phyloP scores from a whole-genome alignment of 1,139 yeast species.

The Saccharomyces hybrid region DNA sequence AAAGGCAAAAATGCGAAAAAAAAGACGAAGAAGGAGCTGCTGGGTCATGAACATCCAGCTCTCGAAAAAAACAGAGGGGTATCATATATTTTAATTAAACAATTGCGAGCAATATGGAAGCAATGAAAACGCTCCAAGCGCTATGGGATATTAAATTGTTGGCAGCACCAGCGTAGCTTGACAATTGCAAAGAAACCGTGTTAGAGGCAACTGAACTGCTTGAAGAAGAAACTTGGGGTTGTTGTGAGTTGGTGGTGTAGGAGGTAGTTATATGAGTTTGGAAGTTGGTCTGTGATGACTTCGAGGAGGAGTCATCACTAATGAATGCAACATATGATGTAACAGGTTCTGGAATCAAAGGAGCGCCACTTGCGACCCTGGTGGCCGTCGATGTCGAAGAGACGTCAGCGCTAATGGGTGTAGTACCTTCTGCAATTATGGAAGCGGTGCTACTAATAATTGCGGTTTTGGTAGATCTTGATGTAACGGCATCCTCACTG shows the following conservation, averaged over 20 bases:
- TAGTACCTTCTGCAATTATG: background rate
- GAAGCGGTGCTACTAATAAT: background rate
- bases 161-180: background rate
- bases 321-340: background rate
- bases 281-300: background rate
- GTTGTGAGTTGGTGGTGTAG: background rate
- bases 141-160: background rate
- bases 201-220: background rate
- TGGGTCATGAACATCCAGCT: background rate
- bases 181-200: background rate
- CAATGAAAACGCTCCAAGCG: background rate
- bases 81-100: background rate
- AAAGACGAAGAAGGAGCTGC: background rate
- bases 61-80: background rate
- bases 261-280: background rate
- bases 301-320: background rate
- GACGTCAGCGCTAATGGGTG: background rate
- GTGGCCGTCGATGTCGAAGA: background rate
- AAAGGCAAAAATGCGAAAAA: background rate
- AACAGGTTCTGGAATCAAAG: background rate
- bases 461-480: background rate
- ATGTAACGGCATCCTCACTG: background rate
- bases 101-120: background rate
- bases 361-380: background rate
- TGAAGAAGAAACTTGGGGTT: background rate